These are phyloP conservation scores for Straminergon stramineum DNA, from an alignment of 225 moss, liverwort and hornwort species.

Conservation along the genomic window DNA sequence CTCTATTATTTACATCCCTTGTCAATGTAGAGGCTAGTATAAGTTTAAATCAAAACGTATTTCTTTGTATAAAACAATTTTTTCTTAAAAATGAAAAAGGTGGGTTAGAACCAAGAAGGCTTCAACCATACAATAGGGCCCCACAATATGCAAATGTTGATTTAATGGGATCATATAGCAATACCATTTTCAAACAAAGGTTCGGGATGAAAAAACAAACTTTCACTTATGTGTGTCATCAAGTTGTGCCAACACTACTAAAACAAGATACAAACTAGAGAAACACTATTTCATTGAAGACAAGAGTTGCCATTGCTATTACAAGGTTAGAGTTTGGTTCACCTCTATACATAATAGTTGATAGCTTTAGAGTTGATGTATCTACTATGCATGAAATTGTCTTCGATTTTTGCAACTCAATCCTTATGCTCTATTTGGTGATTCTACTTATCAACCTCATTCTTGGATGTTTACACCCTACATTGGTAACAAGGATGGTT, in stretches of 20 bases:
- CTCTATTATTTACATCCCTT: neutral
- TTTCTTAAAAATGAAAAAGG: neutral
- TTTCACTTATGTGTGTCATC: neutral
- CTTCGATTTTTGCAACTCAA: no score
- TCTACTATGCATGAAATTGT: no score
- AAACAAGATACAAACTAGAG: neutral
- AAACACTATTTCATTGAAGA: no score
- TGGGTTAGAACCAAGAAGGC: neutral
- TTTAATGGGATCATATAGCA: neutral
- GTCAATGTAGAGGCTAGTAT: neutral
- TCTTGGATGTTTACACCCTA: no score
- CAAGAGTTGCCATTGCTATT: neutral
- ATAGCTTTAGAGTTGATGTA: no score
- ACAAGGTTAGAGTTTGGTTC: neutral
- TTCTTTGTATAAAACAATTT: neutral
- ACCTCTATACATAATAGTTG: no score
- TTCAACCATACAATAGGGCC: neutral
- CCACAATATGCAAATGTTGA: accelerated
- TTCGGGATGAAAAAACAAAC: neutral
- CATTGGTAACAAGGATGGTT: no score
- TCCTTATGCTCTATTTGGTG: no score
- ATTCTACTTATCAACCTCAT: no score
- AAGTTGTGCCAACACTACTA: neutral
- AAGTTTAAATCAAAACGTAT: neutral
- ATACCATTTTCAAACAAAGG: neutral